phyloP scores from a whole-genome alignment of 225 moss, liverwort and hornwort species.

The Antitrichia curtipendula region DNA sequence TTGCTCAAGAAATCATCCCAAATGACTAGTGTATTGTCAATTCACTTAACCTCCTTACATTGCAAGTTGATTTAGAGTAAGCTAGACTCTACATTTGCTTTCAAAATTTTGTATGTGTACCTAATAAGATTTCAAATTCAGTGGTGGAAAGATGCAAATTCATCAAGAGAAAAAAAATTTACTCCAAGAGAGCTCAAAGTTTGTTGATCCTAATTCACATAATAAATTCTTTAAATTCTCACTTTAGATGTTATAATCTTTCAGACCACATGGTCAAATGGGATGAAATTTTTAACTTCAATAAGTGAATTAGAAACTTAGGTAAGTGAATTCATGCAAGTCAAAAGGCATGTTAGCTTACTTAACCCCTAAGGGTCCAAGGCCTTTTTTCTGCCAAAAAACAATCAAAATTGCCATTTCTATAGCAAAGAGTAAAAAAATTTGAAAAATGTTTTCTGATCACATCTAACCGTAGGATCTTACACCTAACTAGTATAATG shows the following conservation, averaged over 20 bases:
- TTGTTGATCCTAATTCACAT: rapidly evolving
- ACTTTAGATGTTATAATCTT: too few species aligned
- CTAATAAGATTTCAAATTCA: not conserved
- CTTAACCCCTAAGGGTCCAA: too few species aligned
- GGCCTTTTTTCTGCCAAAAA: too few species aligned
- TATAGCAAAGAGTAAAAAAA: too few species aligned
- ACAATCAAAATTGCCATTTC: too few species aligned
- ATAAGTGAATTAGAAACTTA: not conserved
- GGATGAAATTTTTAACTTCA: not conserved
- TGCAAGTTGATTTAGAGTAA: not conserved
- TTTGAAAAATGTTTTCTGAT: too few species aligned
- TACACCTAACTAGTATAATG: too few species aligned
- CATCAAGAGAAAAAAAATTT: not conserved
- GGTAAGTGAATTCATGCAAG: too few species aligned
- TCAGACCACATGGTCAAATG: rapidly evolving
- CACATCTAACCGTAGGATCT: too few species aligned
- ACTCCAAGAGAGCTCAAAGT: not conserved
- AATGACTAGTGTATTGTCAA: not conserved
- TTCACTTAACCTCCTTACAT: not conserved
- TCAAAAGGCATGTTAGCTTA: rapidly evolving
- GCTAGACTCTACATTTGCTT: not conserved
- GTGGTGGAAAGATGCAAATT: rapidly evolving
- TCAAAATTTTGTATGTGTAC: not conserved
- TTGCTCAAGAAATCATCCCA: not conserved
- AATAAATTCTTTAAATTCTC: not conserved